Conservation (phyloP, 2,329 filamentous ascomycete species). For the Alternaria novae-zelandiae region DNA sequence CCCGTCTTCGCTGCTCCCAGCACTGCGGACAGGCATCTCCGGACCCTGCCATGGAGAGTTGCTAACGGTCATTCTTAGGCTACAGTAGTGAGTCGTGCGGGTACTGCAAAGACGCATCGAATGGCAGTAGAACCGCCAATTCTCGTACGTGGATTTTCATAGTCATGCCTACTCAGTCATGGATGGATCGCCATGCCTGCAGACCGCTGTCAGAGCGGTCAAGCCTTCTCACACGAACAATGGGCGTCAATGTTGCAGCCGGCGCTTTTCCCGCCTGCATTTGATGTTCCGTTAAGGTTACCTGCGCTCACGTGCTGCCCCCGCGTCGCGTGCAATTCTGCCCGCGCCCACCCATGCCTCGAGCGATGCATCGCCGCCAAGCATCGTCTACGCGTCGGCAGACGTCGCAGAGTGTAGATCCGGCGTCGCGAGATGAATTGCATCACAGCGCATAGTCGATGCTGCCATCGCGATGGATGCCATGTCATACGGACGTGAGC, state of each 20-base stretch:
- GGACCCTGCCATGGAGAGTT: constrained; percentile 3
- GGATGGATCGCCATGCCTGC: constrained; percentile 25
- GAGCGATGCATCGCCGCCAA: constrained; percentile 22
- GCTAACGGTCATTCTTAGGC: constrained; percentile 47
- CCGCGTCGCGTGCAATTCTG: constrained; percentile 21
- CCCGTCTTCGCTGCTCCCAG: constrained; percentile 1
- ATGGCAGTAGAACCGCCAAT: constrained; percentile 55
- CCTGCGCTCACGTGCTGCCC: constrained; percentile 29
- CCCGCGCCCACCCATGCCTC: constrained; percentile 7
- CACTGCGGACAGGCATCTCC: constrained; percentile 10
- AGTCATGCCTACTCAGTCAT: constrained; percentile 8
- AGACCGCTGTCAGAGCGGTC: constrained; percentile 22
- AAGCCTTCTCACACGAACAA: constrained; percentile 1
- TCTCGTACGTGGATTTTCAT: constrained; percentile 54
- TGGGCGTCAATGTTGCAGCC: constrained; percentile 10
- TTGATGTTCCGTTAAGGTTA: constrained; percentile 40
- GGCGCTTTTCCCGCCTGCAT: constrained; percentile 12
- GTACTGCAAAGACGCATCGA: constrained; percentile 57
- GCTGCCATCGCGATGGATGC: background rate
- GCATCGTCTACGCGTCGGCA: constrained; percentile 13
- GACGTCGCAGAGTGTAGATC: background rate
- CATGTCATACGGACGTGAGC: background rate
- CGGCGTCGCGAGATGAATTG: background rate
- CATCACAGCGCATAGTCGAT: background rate
- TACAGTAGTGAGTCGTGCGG: constrained; percentile 58